Evolutionary conservation across 2,329 filamentous ascomycete species (phyloP).

Genomic region (Scleromitrula shiraiana): DNA sequence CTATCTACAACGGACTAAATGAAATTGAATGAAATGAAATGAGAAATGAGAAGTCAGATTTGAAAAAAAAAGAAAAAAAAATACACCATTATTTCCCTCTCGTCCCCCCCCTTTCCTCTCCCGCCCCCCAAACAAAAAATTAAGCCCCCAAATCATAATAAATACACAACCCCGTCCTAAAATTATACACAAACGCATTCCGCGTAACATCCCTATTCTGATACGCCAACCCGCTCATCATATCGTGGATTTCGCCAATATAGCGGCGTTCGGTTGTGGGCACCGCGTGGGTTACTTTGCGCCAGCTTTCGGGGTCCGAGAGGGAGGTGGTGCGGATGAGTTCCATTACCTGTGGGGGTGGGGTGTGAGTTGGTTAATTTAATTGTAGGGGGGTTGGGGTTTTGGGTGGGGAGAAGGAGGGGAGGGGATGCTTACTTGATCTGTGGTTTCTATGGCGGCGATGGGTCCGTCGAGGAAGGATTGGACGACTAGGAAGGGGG

Average conservation of each 20-base stretch:
- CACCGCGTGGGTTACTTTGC: conserved; percentile 68
- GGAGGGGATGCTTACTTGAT: conserved; percentile 48
- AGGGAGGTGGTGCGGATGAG: conserved; percentile 66
- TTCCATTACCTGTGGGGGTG: conserved; percentile 42
- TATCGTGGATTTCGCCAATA: conserved; percentile 70
- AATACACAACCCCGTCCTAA: conserved; percentile 72
- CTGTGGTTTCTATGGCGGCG: conserved; percentile 79
- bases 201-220: conserved; percentile 50
- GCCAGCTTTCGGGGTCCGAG: conserved; percentile 77
- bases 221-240: conserved; percentile 56
- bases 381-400: background rate
- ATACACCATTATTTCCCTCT: background rate
- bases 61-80: too few species aligned
- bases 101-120: background rate
- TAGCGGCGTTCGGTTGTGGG: conserved; percentile 75
- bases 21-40: too few species aligned
- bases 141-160: conserved; percentile 66
- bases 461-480: conserved; percentile 72
- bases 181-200: conserved; percentile 88
- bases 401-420: background rate
- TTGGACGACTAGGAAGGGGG: conserved; percentile 45
- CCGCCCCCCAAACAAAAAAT: too few species aligned
- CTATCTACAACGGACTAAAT: too few species aligned
- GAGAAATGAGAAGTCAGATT: too few species aligned
- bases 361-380: background rate